phyloP scores from a whole-genome alignment of 345 rosid species.

The sweet orange (Citrus sinensis) region DNA sequence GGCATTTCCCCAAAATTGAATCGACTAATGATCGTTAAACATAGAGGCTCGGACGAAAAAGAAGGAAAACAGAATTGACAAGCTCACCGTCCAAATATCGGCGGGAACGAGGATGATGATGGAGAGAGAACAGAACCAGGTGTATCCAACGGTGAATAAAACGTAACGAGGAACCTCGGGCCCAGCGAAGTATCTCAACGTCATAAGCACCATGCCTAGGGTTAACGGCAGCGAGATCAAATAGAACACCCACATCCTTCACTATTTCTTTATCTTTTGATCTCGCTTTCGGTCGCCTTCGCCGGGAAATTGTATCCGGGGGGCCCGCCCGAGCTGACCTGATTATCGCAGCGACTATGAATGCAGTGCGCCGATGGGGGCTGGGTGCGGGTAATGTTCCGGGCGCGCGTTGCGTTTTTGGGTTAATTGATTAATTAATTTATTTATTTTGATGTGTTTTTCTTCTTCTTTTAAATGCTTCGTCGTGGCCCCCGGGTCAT shows the following conservation, averaged over 20 bases:
- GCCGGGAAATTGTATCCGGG: not conserved
- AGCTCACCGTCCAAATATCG: constrained; percentile 83
- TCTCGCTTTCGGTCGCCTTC: not conserved
- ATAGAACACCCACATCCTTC: constrained; percentile 95
- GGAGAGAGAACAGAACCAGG: constrained; percentile 98
- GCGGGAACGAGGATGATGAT: constrained; percentile 97
- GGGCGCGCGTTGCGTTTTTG: not conserved
- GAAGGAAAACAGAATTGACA: not conserved
- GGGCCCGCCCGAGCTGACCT: not conserved
- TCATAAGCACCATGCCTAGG: constrained; percentile 80
- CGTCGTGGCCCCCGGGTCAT: too few species aligned
- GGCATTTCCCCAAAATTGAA: not conserved
- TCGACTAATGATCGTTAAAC: not conserved
- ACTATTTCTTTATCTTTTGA: not conserved
- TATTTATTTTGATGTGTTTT: not conserved
- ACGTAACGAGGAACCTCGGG: constrained; percentile 96
- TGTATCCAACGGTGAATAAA: constrained; percentile 85
- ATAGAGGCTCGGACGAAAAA: not conserved
- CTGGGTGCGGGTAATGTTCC: not conserved
- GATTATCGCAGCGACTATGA: not conserved
- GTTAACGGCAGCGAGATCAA: constrained; percentile 96
- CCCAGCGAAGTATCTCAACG: constrained; percentile 86
- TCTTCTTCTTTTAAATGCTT: not conserved
- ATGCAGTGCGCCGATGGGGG: not conserved
- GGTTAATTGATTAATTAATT: not conserved